Base-by-base conservation (phyloP, 2,329 filamentous ascomycete species). In the Ophiosphaerella herpotricha region DNA sequence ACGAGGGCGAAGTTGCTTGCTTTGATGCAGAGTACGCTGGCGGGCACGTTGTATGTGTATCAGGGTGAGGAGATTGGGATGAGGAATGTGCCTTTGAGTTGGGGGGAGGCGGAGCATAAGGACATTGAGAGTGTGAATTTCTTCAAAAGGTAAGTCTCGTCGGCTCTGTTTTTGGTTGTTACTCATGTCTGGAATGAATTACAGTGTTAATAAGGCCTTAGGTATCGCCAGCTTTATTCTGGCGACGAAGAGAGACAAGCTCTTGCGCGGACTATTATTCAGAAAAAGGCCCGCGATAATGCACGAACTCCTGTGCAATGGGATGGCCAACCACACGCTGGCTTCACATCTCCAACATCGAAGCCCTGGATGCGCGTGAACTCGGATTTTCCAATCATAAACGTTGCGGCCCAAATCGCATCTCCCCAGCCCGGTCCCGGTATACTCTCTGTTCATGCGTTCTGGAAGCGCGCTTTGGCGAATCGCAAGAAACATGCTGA, bases 271-370 rank as follows among this genome's bases (percentile, higher is more conserved):
- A 54, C 64, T 18, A 77, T 66, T 53, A 74, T 88, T 58, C 80
- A 84, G 50, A 75, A 78, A 52, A 81, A 88, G 46, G 84, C 80
- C n/a, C 77, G 86, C 36, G 86, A 90, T 67, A 83, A 89, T 61
- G 81, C 85, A 8, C 78, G 87, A 13, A 81, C 83, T 4, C 87
- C 87, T 0, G 83, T 90, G 74, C 86, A 89, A 61, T 90, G 87
- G 87, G 77, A 78, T 42, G 72, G 67, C 1, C 71, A 74, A 0
- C 61, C 76, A 1, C 80, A 86, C 55, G 83, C 81, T 0, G 87
- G 87, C 2, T 90, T 90, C 73, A 85, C 84, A 6, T 70, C 74
- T 11, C 56, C 72, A 1, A 71, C 72, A 0, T 77, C 76, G 0
- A 76, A 75, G 32, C 82, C 84, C 0, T 86, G 84, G 83, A 86